phyloP scores from a whole-genome alignment of 768 basidiomycete genomes.

The Rhizopogon vesiculosus region DNA sequence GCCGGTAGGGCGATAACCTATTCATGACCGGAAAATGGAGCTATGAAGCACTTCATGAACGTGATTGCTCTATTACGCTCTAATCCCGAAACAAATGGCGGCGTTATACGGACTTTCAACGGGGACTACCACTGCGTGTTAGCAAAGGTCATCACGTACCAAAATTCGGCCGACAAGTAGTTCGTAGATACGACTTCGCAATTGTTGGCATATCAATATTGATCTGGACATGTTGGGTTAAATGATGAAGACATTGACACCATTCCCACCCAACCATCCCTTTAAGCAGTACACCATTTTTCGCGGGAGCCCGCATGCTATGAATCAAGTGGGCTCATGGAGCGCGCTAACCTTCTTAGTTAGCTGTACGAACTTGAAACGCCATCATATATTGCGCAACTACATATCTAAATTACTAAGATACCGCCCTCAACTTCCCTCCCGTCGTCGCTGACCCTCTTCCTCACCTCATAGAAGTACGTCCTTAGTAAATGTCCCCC shows the following conservation, averaged over 20 bases:
- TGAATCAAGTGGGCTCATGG: too few relatives aligned
- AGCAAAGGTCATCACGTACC: background rate
- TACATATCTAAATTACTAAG: background rate
- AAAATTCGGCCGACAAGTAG: background rate
- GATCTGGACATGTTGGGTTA: background rate
- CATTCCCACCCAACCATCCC: too few relatives aligned
- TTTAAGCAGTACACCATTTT: too few relatives aligned
- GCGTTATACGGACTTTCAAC: constrained; percentile 11
- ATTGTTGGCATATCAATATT: background rate
- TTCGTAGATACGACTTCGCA: background rate
- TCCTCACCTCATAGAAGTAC: too few relatives aligned
- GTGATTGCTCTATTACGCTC: constrained; percentile 13
- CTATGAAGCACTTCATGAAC: background rate
- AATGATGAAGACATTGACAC: too few relatives aligned
- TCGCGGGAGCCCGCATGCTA: too few relatives aligned
- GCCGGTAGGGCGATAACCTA: background rate
- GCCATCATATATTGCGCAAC: background rate
- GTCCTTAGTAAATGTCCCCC: background rate
- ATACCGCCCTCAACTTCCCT: background rate
- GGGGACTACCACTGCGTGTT: background rate
- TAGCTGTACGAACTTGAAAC: background rate
- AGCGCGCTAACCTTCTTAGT: too few relatives aligned
- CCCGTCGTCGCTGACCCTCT: background rate
- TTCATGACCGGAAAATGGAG: background rate
- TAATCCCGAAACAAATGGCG: constrained; percentile 12